A percentile compares a stretch with the other conserved stretches of the same genome.
These are phyloP conservation scores for Gynostemma pentaphyllum DNA, from an alignment of 306 rosid genomes.

Conservation along the genomic window DNA sequence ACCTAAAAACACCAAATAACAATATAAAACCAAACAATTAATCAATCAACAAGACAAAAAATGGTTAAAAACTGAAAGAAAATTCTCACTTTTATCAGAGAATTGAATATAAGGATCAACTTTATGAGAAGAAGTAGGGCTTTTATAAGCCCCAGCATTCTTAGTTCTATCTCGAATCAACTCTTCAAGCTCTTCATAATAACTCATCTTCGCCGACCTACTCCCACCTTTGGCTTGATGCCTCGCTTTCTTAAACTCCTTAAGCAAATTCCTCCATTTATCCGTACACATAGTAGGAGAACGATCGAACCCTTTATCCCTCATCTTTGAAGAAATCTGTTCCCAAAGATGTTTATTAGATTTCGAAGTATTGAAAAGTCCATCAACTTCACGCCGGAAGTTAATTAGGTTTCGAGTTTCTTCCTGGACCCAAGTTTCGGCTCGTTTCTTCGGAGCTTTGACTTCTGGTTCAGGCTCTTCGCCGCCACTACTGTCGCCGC, in stretches of 20 bases:
- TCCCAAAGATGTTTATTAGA: constrained; percentile 96
- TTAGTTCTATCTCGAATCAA: constrained; percentile 61
- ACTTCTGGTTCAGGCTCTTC: constrained; percentile 94
- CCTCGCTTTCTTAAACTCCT: constrained; percentile 91
- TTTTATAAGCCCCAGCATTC: constrained; percentile 42
- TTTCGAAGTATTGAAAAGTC: constrained; percentile 67
- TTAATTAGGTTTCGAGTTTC: constrained; percentile 69
- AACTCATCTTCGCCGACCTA: constrained; percentile 79
- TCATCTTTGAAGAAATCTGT: constrained; percentile 79
- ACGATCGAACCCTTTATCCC: constrained; percentile 82
- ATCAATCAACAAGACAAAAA: too few relatives aligned
- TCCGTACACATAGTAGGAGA: constrained; percentile 97
- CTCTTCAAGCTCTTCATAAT: constrained; percentile 84
- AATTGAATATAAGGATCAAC: constrained; percentile 78
- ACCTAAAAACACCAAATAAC: too few relatives aligned
- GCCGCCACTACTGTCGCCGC: constrained; percentile 65
- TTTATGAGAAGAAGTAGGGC: constrained; percentile 49
- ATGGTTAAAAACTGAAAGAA: too few relatives aligned
- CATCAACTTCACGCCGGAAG: constrained; percentile 66
- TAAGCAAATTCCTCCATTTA: constrained; percentile 86
- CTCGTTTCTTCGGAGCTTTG: constrained; percentile 87
- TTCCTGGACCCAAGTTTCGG: constrained; percentile 93
- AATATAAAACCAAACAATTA: too few relatives aligned
- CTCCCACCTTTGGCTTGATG: constrained; percentile 62
- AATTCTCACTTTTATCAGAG: constrained; percentile 44